Evolutionary conservation across 208 protist species (phyloP), one percentile per base, ranked within the genome.

Genomic region (Crithidia thermophila): DNA sequence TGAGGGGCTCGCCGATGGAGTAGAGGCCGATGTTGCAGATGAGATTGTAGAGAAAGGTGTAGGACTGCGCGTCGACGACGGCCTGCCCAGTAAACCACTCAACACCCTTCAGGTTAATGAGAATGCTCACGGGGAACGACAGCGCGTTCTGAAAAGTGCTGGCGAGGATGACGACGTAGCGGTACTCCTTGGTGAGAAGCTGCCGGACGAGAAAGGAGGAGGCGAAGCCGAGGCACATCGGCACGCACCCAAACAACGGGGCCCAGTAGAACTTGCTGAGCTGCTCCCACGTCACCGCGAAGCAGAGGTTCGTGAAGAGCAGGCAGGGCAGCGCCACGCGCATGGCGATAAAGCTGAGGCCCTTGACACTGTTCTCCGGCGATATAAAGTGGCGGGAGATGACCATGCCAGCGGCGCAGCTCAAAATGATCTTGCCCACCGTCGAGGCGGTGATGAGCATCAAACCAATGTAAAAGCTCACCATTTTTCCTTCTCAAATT

Each of bases 41-140:
- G 39, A 91, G 73, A 61, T 88, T 94, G 71, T 90, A 91, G 6
- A 91, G 64, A 57, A 90, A 88, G 28, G 88, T 74, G 72, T 87
- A 89, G 6, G 69, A 71, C 61, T 80, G 67, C 43, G 69, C 83
- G 18, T 78, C 63, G 3, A 72, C 45, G 18, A 72, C 68, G 21
- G 47, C 67, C 13, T 34, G n/a, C 11, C 9, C 40, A 40, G 57
- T 77, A 46, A 84, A 67, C 88, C 82, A 90, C 11, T 53, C 45
- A n/a, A 91, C 64, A 7, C 77, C 83, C 23, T 84, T 87, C 11
- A 91, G 63, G 49, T 84, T 83, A 9, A 90, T 51, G 10, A 89
- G 8, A 18, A 91, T 52, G 33, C 69, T 76, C 23, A 88, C 60
- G 0, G 74, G 72, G 64, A 92, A 88, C n/a, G 83, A 81, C 14